These are phyloP conservation scores for Sugiyamaella floridensis DNA, from an alignment of 805 yeast species.

Conservation along the genomic window DNA sequence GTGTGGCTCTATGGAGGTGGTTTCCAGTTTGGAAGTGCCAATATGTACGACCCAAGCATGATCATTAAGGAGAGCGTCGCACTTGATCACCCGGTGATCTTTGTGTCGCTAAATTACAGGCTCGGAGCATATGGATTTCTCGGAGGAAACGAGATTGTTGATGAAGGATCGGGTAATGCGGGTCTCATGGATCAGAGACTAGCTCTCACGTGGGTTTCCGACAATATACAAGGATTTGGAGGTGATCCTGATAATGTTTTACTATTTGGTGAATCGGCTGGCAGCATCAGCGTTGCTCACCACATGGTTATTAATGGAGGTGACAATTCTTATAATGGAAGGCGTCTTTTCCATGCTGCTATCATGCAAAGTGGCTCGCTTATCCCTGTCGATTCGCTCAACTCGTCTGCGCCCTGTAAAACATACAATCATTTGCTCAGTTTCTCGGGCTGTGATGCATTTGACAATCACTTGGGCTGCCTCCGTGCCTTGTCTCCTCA, in stretches of 20 bases:
- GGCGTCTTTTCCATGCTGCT: conserved; percentile 14
- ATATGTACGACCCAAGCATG: conserved; percentile 17
- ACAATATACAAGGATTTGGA: conserved; percentile 32
- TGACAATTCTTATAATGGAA: conserved; percentile 10
- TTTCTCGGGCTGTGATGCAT: conserved; percentile 5
- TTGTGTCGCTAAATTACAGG: conserved; percentile 29
- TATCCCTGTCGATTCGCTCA: conserved; percentile 3
- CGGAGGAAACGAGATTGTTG: conserved; percentile 21
- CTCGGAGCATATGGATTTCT: conserved; percentile 32
- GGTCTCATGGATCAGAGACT: conserved; percentile 33
- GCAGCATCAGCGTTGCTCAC: conserved; percentile 20
- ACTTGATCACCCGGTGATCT: conserved; percentile 18
- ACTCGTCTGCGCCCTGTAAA: conserved; percentile 2
- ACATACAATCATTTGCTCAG: conserved; percentile 7
- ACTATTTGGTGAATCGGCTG: conserved; percentile 35
- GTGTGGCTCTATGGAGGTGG: conserved; percentile 33
- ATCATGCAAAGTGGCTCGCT: conserved; percentile 16
- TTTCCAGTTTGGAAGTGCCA: conserved; percentile 22
- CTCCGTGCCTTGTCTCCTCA: conserved; percentile 9
- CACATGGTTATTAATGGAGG: conserved; percentile 10
- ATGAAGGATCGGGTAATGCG: conserved; percentile 24
- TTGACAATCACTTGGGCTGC: conserved; percentile 7
- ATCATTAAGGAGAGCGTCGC: conserved; percentile 8
- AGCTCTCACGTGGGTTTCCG: conserved; percentile 32
- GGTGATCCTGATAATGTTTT: conserved; percentile 32